Conservation (phyloP, 345 rosid genomes). For the Ailanthus altissimus region DNA sequence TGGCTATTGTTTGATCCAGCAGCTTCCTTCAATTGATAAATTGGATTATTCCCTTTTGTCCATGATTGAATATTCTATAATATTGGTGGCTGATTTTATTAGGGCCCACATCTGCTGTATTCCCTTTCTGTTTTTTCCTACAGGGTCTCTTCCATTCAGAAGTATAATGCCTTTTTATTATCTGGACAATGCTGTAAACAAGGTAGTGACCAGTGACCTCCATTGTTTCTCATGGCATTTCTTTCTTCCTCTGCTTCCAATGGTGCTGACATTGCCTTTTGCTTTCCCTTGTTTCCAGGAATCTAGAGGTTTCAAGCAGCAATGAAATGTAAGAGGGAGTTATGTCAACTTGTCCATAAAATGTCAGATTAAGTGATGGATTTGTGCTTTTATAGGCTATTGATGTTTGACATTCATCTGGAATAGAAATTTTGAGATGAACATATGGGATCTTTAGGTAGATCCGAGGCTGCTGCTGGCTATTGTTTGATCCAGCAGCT, state of each 20-base stretch:
- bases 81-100: conserved; percentile 48
- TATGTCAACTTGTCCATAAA: not conserved
- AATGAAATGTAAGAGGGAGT: conserved; percentile 13
- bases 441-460: conserved; percentile 4
- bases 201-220: not conserved
- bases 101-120: conserved; percentile 39
- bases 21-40: not conserved
- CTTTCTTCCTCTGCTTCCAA: not conserved
- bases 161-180: conserved; percentile 15
- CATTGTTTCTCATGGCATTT: too few relatives aligned
- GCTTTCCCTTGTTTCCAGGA: conserved; percentile 6
- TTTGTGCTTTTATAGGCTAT: conserved; percentile 20
- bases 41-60: not conserved
- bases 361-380: not conserved
- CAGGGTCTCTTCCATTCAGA: conserved; percentile 28
- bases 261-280: not conserved
- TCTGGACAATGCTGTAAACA: conserved; percentile 21
- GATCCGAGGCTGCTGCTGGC: conserved; percentile 10
- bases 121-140: conserved; percentile 16
- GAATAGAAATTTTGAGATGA: conserved; percentile 25
- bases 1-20: conserved; percentile 17
- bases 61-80: not conserved
- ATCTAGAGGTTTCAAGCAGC: conserved; percentile 17
- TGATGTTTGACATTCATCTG: conserved; percentile 12
- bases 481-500: conserved; percentile 19